Percentiles rank a stretch among this genome's conserved stretches.
Conservation (phyloP, 495 filamentous ascomycete genomes). For the Evansstolkia leycettana region DNA sequence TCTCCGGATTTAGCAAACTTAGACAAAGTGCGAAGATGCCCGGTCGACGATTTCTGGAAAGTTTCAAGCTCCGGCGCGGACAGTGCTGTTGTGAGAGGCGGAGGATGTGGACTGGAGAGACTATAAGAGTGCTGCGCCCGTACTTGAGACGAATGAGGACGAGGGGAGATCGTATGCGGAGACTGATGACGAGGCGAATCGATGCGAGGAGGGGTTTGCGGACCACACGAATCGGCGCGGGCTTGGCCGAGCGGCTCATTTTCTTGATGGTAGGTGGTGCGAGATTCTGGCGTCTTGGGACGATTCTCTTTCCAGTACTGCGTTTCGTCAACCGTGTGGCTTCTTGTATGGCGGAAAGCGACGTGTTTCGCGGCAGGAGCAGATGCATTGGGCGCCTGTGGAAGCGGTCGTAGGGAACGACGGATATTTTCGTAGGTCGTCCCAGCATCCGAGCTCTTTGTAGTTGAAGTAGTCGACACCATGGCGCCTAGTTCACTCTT, state of each 20-base stretch:
- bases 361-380: constrained; percentile 19
- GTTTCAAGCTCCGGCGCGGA: constrained; percentile 60
- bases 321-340: constrained; percentile 31
- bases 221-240: background rate
- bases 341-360: constrained; percentile 26
- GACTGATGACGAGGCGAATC: constrained; percentile 18
- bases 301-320: constrained; percentile 23
- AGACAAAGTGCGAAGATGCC: constrained; percentile 80
- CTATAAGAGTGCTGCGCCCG: constrained; percentile 27
- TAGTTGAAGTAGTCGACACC: constrained; percentile 25
- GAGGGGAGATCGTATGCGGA: constrained; percentile 17
- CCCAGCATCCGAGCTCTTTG: constrained; percentile 33
- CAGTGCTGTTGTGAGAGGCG: constrained; percentile 34
- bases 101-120: constrained; percentile 30
- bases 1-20: constrained; percentile 65
- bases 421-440: constrained; percentile 58
- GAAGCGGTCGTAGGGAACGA: constrained; percentile 65
- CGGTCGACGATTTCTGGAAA: constrained; percentile 72
- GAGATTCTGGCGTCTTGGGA: constrained; percentile 21
- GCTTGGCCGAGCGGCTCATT: constrained; percentile 15
- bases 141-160: constrained; percentile 24
- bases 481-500: constrained; percentile 55
- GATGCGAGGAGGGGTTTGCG: constrained; percentile 19
- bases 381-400: constrained; percentile 49
- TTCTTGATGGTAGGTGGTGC: constrained; percentile 18